Evolutionary conservation across 129 eudicot genomes (phyloP).

Genomic region (carrot (Daucus carota)): DH1_v3.0 NC_030389.2:3424501-3425000

Average conservation of each 20-base stretch:
- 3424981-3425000: constrained; percentile 48
- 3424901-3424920: constrained; percentile 68
- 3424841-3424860: constrained; percentile 62
- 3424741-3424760: constrained; percentile 38
- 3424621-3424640: constrained; percentile 65
- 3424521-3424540: constrained; percentile 19
- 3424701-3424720: constrained; percentile 56
- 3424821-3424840: constrained; percentile 39
- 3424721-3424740: constrained; percentile 49
- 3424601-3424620: constrained; percentile 45
- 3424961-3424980: constrained; percentile 60
- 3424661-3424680: constrained; percentile 68
- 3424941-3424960: constrained; percentile 47
- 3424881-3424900: constrained; percentile 44
- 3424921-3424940: constrained; percentile 61
- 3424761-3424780: constrained; percentile 28
- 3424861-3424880: constrained; percentile 66
- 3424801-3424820: constrained; percentile 63
- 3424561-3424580: constrained; percentile 53
- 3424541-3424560: constrained; percentile 41
- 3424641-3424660: constrained; percentile 40
- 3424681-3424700: constrained; percentile 44
- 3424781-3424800: constrained; percentile 43
- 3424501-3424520: constrained; percentile 25
- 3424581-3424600: constrained; percentile 47